phyloP scores from a whole-genome alignment of 345 rosid species.

The Citrus trifoliata region DNA sequence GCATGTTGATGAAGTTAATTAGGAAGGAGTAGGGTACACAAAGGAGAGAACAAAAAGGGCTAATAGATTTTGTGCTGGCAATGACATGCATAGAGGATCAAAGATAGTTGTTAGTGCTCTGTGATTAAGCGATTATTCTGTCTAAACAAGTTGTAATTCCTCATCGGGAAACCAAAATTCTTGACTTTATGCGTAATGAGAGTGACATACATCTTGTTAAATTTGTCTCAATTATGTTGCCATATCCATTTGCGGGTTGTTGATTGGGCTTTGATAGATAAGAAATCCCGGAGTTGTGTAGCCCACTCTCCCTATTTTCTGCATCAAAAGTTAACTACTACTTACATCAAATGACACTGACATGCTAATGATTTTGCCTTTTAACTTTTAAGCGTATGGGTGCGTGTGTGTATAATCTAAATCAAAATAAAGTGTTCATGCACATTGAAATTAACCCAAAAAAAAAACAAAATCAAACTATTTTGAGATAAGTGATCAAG shows the following conservation, averaged over 20 bases:
- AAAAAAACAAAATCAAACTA: too few species aligned
- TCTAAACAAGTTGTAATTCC: neutral
- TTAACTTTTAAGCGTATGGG: neutral
- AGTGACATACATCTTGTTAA: slow-evolving; percentile 15
- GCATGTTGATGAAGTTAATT: neutral
- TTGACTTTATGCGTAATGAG: slow-evolving; percentile 13
- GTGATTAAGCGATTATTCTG: neutral
- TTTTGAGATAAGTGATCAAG: too few species aligned
- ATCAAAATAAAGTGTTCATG: too few species aligned
- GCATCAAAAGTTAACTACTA: neutral
- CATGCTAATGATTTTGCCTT: slow-evolving; percentile 1
- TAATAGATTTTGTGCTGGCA: neutral
- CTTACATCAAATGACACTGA: neutral
- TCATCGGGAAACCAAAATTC: slow-evolving; percentile 10
- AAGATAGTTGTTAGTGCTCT: neutral
- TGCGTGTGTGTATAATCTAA: too few species aligned
- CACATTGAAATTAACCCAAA: neutral
- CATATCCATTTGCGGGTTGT: neutral
- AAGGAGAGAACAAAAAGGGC: neutral
- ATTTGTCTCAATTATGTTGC: neutral
- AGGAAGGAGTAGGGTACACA: neutral
- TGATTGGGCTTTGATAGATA: slow-evolving; percentile 9
- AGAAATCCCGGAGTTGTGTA: slow-evolving; percentile 58
- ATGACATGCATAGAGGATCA: neutral
- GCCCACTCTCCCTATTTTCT: slow-evolving; percentile 27